Evolutionary conservation across 179 eudicot species (phyloP).

Genomic region (Spinacia oleracea): DNA sequence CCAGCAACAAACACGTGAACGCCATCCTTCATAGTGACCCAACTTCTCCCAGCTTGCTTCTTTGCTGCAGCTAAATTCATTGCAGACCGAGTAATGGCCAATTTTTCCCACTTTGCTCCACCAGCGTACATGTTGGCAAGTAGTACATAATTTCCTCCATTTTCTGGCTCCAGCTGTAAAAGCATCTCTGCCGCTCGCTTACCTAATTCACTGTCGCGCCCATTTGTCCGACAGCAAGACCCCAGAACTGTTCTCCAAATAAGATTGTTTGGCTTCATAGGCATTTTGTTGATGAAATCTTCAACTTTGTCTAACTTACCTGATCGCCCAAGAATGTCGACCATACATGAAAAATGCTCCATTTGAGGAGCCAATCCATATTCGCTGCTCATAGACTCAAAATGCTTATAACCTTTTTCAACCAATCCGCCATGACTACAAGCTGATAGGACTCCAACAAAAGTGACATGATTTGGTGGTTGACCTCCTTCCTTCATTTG

Average conservation of each 20-base stretch:
- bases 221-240: slow-evolving; percentile 58
- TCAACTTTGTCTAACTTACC: slow-evolving; percentile 61
- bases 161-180: slow-evolving; percentile 64
- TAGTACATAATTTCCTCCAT: slow-evolving; percentile 69
- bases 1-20: slow-evolving; percentile 74
- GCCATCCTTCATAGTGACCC: slow-evolving; percentile 78
- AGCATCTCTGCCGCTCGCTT: slow-evolving; percentile 67
- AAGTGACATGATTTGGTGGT: slow-evolving; percentile 73
- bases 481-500: slow-evolving; percentile 54
- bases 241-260: slow-evolving; percentile 84
- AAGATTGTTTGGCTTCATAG: slow-evolving; percentile 55
- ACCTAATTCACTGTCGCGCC: slow-evolving; percentile 51
- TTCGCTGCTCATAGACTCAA: slow-evolving; percentile 61
- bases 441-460: slow-evolving; percentile 79
- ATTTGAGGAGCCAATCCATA: slow-evolving; percentile 55
- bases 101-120: slow-evolving; percentile 63
- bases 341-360: slow-evolving; percentile 83
- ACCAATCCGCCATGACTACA: slow-evolving; percentile 83
- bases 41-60: slow-evolving; percentile 80
- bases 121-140: slow-evolving; percentile 76
- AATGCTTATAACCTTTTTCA: slow-evolving; percentile 47
- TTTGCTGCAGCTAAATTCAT: slow-evolving; percentile 51
- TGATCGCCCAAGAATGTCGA: slow-evolving; percentile 73
- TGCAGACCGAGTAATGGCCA: slow-evolving; percentile 50
- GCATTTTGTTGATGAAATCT: slow-evolving; percentile 67